A percentile compares a stretch with the other conserved stretches of the same genome.
These are phyloP conservation scores for Tetrapisispora fleetii DNA, from an alignment of 805 yeast species.

Conservation along the genomic window DNA sequence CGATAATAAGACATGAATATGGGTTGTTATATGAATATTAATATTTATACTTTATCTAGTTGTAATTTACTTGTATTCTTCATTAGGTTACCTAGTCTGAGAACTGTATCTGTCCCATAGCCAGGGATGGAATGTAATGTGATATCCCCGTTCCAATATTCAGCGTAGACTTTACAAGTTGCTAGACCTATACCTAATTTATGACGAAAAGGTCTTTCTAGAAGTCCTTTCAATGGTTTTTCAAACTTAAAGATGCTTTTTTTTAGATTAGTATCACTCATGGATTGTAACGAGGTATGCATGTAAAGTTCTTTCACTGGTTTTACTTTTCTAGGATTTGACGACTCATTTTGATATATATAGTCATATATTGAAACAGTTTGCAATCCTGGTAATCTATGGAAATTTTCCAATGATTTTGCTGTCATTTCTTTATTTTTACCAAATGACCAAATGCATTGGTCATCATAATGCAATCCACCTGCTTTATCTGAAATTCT, in stretches of 20 bases:
- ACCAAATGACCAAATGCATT: constrained; percentile 79
- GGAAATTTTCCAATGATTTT: constrained; percentile 54
- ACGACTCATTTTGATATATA: constrained; percentile 8
- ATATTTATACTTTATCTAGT: constrained; percentile 54
- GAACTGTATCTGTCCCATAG: constrained; percentile 81
- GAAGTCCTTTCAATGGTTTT: constrained; percentile 50
- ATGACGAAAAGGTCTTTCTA: constrained; percentile 62
- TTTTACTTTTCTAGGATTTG: constrained; percentile 6
- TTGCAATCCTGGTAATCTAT: constrained; percentile 55
- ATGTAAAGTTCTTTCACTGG: constrained; percentile 12
- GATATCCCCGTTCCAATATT: constrained; percentile 91
- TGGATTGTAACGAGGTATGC: constrained; percentile 33
- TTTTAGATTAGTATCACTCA: constrained; percentile 24
- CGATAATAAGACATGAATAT: no score
- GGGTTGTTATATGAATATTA: no score
- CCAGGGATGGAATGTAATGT: constrained; percentile 80
- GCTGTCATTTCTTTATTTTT: constrained; percentile 53
- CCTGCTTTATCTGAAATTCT: constrained; percentile 88
- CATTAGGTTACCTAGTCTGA: constrained; percentile 73
- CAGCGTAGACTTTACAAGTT: constrained; percentile 85
- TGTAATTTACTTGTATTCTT: constrained; percentile 51
- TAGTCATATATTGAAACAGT: constrained; percentile 28
- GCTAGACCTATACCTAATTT: constrained; percentile 86
- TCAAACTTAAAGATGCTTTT: constrained; percentile 20
- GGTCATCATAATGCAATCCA: constrained; percentile 52